These are phyloP conservation scores for Cocos nucifera DNA, from an alignment of 176 grass and related monocot species.

Conservation along the genomic window DNA sequence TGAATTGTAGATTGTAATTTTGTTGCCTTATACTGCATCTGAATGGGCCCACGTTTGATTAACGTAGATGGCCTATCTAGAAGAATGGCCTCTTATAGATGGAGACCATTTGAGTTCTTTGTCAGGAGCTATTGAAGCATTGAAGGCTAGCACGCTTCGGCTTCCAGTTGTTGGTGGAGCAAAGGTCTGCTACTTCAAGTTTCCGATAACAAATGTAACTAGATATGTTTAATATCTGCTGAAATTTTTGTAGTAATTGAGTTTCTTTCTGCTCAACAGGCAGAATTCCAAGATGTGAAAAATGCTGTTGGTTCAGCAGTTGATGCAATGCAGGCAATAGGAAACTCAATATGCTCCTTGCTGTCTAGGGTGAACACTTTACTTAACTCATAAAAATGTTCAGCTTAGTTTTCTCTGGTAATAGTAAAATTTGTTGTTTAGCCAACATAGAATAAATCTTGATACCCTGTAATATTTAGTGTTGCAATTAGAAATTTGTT, in stretches of 20 bases:
- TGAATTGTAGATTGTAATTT: too few relatives aligned
- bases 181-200: slow-evolving; percentile 45
- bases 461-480: too few relatives aligned
- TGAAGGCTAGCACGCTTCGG: slow-evolving; percentile 69
- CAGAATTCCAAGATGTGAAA: slow-evolving; percentile 41
- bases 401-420: not conserved
- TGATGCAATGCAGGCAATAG: slow-evolving; percentile 57
- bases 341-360: slow-evolving; percentile 27
- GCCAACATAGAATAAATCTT: not conserved
- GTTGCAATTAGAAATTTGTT: too few relatives aligned
- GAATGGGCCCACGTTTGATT: not conserved
- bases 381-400: not conserved
- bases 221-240: slow-evolving; percentile 7
- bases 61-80: slow-evolving; percentile 66
- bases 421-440: not conserved
- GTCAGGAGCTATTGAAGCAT: slow-evolving; percentile 56
- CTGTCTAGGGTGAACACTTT: slow-evolving; percentile 35
- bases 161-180: slow-evolving; percentile 70
- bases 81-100: slow-evolving; percentile 75
- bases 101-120: slow-evolving; percentile 52
- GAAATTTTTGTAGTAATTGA: not conserved
- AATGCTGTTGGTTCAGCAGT: slow-evolving; percentile 44
- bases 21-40: too few relatives aligned
- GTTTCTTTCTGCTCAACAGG: slow-evolving; percentile 28
- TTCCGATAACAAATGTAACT: slow-evolving; percentile 1